These are phyloP conservation scores for Naganishia albida DNA, from an alignment of 1,284 basidiomycete genomes.

Conservation along the genomic window DNA sequence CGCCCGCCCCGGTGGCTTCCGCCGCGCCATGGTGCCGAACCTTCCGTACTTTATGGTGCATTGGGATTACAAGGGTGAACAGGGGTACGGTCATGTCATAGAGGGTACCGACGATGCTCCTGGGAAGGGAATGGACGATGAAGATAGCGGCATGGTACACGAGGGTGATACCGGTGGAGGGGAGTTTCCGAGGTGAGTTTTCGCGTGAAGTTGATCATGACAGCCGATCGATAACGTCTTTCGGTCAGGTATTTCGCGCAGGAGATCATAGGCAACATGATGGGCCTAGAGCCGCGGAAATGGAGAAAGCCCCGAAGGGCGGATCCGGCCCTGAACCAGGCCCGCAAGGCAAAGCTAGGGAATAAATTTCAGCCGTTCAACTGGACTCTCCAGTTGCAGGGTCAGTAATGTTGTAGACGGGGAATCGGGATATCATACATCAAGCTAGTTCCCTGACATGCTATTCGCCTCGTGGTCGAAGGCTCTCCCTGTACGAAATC, in stretches of 20 bases:
- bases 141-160: conserved; percentile 66
- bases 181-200: conserved; percentile 81
- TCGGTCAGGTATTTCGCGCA: conserved; percentile 79
- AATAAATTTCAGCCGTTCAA: conserved; percentile 54
- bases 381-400: conserved; percentile 49
- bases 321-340: conserved; percentile 69
- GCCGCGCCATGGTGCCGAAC: conserved; percentile 89
- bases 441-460: no score
- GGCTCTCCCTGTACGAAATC: no score
- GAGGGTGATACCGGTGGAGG: conserved; percentile 85
- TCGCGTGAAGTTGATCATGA: no score
- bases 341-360: conserved; percentile 62
- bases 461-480: no score
- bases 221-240: conserved; percentile 9
- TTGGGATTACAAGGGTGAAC: conserved; percentile 96
- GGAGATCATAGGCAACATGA: conserved; percentile 89
- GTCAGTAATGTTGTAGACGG: not conserved
- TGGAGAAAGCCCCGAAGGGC: conserved; percentile 80
- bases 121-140: conserved; percentile 60
- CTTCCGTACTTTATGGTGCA: conserved; percentile 98
- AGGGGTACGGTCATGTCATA: conserved; percentile 95
- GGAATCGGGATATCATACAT: not conserved
- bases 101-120: conserved; percentile 75
- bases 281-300: conserved; percentile 81
- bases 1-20: conserved; percentile 80